Evolutionary conservation across 768 basidiomycete genomes (phyloP), one percentile per base, ranked within the genome.

Genomic region (Tephrocybe sp.): DNA sequence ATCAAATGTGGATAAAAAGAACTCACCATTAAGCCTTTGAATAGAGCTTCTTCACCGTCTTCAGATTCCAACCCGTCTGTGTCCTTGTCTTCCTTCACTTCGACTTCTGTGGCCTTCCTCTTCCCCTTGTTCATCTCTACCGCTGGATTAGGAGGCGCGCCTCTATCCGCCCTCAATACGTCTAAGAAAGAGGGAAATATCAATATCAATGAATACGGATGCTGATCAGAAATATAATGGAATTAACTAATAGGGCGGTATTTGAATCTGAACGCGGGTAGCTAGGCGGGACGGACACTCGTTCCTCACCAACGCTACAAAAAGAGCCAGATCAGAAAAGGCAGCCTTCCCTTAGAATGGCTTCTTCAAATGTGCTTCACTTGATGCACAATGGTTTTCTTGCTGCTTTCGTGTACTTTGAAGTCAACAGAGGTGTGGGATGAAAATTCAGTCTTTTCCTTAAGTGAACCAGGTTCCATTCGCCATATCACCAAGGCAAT

Each of bases 181-280:
- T 47, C 45, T 47, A 24, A 11, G 19, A 18, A 38, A 34, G 13
- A 34, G 32, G 11, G 11, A 9, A 5, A 34, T 5, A 9, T 5
- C 5, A 34, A 34, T 9, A n/a, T n/a, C 9, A 34, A 34, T 12
- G 7, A 34, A 34, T 5, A 15, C 11, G 15, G 7, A 8, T 34
- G n/a, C n/a, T n/a, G n/a, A n/a, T n/a, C n/a, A n/a, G n/a, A n/a
- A n/a, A n/a, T n/a, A n/a, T n/a, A n/a, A 15, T n/a, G n/a, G n/a
- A 19, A 48, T 47, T 32, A 32, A 55, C 60, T 56, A 8, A 60
- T 42, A 15, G 61, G 50, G 47, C 59, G 44, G 41, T 47, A 37
- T 47, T 55, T 25, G 47, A 46, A 49, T 30, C 28, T 30, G 7
- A 6, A 30, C 28, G 12, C 12, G 12, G 7, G 28, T 30, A n/a